A percentile compares a stretch with the other conserved stretches of the same genome.
These are phyloP conservation scores for Fraxinus albicans DNA, from an alignment of 305 asterid species.

Conservation along the genomic window DNA sequence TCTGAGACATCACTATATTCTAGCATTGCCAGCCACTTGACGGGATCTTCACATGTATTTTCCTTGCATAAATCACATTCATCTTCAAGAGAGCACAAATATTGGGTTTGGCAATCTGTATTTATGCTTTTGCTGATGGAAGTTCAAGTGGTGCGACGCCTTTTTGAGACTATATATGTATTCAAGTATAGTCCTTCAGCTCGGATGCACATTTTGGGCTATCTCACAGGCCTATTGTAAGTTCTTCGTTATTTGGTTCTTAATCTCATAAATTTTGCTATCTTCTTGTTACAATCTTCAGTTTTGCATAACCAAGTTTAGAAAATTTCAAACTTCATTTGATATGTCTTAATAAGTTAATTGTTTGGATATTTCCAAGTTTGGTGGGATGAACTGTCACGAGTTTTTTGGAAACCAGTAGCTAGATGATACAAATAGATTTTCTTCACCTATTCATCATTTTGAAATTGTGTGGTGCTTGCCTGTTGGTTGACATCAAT, in stretches of 20 bases:
- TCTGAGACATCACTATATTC: slow-evolving; percentile 46
- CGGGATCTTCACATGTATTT: slow-evolving; percentile 56
- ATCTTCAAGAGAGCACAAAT: slow-evolving; percentile 32
- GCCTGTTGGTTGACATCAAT: slow-evolving; percentile 5
- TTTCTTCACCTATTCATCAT: neutral
- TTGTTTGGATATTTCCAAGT: neutral
- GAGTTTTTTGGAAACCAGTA: slow-evolving; percentile 1
- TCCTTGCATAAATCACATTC: slow-evolving; percentile 33
- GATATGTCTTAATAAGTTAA: neutral
- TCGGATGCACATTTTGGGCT: slow-evolving; percentile 77
- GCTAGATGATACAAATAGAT: neutral
- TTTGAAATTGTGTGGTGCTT: slow-evolving; percentile 6
- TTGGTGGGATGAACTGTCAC: neutral
- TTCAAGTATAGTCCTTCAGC: slow-evolving; percentile 84
- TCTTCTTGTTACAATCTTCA: neutral
- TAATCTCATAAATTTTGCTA: neutral
- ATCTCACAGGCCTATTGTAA: slow-evolving; percentile 73
- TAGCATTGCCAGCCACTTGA: slow-evolving; percentile 56
- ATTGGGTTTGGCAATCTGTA: slow-evolving; percentile 58
- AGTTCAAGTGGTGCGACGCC: slow-evolving; percentile 72
- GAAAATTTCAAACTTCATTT: neutral
- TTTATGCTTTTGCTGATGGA: slow-evolving; percentile 82
- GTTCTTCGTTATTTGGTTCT: slow-evolving; percentile 28
- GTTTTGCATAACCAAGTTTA: neutral
- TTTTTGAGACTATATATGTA: slow-evolving; percentile 67